These are phyloP conservation scores for Taiozyma sp. DNA, from an alignment of 1,139 yeast species.

Conservation along the genomic window DNA sequence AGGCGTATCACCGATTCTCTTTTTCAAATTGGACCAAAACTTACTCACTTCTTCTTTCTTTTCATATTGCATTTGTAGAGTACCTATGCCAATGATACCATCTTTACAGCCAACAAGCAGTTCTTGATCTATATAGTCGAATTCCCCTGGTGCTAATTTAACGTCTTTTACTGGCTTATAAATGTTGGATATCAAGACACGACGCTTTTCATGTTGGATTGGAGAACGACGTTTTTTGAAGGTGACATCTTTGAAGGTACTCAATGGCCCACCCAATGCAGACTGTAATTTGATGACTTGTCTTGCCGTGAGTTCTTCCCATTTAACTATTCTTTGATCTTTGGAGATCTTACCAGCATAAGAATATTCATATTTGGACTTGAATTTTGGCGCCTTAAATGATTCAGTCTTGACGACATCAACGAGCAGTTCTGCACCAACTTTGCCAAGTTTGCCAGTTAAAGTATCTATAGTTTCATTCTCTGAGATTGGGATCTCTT, in stretches of 20 bases:
- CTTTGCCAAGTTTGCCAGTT: constrained; percentile 41
- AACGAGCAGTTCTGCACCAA: constrained; percentile 57
- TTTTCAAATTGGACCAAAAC: constrained; percentile 38
- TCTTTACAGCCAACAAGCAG: constrained; percentile 36
- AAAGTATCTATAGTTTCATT: constrained; percentile 41
- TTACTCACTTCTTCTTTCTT: constrained; percentile 37
- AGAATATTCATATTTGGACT: constrained; percentile 34
- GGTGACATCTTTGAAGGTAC: constrained; percentile 40
- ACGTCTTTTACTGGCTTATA: background rate
- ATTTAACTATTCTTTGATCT: constrained; percentile 36
- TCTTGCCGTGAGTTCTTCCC: constrained; percentile 35
- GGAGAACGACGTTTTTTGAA: constrained; percentile 28
- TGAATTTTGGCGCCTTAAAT: constrained; percentile 26
- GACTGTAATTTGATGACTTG: constrained; percentile 40
- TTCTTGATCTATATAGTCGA: constrained; percentile 26
- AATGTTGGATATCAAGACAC: constrained; percentile 43
- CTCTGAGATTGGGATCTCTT: constrained; percentile 31
- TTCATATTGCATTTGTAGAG: constrained; percentile 51
- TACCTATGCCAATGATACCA: constrained; percentile 33
- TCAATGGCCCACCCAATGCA: constrained; percentile 52
- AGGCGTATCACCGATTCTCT: constrained; percentile 37
- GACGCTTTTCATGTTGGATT: constrained; percentile 26
- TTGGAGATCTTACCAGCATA: constrained; percentile 53
- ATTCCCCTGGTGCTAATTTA: constrained; percentile 36
- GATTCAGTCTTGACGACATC: constrained; percentile 35